Evolutionary conservation across 139 green algal species (phyloP), one percentile per base, ranked within the genome.

Genomic region (Chlamydomonas sphaeroides): DNA sequence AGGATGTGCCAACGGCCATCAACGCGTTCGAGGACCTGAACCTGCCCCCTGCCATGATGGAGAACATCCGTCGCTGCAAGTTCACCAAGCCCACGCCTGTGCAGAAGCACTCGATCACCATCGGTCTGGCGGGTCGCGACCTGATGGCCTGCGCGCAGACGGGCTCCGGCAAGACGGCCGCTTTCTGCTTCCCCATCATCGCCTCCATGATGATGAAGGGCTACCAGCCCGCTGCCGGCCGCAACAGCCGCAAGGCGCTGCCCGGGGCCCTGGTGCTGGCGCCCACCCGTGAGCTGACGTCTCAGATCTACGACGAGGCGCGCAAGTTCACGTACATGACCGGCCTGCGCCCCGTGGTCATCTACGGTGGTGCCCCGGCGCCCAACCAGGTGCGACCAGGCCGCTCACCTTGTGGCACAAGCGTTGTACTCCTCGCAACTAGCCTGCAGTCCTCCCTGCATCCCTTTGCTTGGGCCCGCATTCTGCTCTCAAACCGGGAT

Each of bases 171-270:
- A 99, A 99, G 88, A 99, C 97, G 7, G 97, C 97, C 39, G 97
- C 95, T 42, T 99, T 99, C 90, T 98, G 95, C 91, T 99, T 99
- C 88, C 97, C 97, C 62, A 99, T 99, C 79, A 98, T 99, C 67
- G 88, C 87, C 91, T 83, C 78, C 82, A 97, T 98, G 79, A 81
- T 98, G 39, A 88, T 91, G 61, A 87, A 65, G 8, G 88, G 84
- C 74, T 90, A 92, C 71, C 90, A 95, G 87, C 88, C 94, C 45
- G 65, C 79, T 18, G 67, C 26, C 39, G 78, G 72, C 23, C 82
- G 87, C 41, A 73, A 68, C 84, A 87, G 72, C 56, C 92, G 96
- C 79, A 98, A 98, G 88, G 95, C 95, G 30, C 96, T 93, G 57
- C 97, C 97, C 3, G 81, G 94, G 62, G 96, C 96, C 1, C 91